A percentile compares a stretch with the other conserved stretches of the same genome.
These are phyloP conservation scores for Violaceomyces palustris DNA, from an alignment of 1,284 basidiomycete species.

Conservation along the genomic window DNA sequence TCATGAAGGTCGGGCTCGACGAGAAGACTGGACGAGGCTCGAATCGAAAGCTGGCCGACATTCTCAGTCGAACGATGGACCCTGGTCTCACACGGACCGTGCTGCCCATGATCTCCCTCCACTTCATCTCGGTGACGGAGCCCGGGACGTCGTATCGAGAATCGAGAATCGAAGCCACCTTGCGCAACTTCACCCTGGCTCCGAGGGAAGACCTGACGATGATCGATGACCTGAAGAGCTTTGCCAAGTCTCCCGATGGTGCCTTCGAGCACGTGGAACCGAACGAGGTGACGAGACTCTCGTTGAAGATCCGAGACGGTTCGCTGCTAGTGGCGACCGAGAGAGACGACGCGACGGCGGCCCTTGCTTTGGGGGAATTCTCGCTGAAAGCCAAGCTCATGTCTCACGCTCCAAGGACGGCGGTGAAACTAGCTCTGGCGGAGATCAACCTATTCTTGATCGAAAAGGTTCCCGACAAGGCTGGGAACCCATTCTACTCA, in stretches of 20 bases:
- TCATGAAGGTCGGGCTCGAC: slow-evolving; percentile 16
- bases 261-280: slow-evolving; percentile 91
- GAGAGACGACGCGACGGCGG: slow-evolving; percentile 7
- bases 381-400: slow-evolving; percentile 33
- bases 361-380: slow-evolving; percentile 27
- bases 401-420: slow-evolving; percentile 29
- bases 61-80: slow-evolving; percentile 18
- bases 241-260: slow-evolving; percentile 79
- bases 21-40: neutral
- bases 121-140: slow-evolving; percentile 65
- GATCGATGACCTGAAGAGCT: slow-evolving; percentile 63
- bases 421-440: slow-evolving; percentile 17
- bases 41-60: neutral
- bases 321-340: slow-evolving; percentile 18
- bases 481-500: neutral
- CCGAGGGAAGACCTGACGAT: slow-evolving; percentile 65
- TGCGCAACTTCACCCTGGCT: slow-evolving; percentile 66
- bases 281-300: slow-evolving; percentile 73
- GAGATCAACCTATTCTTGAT: slow-evolving; percentile 18
- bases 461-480: slow-evolving; percentile 6
- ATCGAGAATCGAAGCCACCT: slow-evolving; percentile 63
- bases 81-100: slow-evolving; percentile 6
- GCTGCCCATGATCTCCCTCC: slow-evolving; percentile 60
- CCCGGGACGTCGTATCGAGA: slow-evolving; percentile 71
- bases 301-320: slow-evolving; percentile 21